Conservation (phyloP, 805 yeast species). For the Wickerhamomyces canadensis region DNA sequence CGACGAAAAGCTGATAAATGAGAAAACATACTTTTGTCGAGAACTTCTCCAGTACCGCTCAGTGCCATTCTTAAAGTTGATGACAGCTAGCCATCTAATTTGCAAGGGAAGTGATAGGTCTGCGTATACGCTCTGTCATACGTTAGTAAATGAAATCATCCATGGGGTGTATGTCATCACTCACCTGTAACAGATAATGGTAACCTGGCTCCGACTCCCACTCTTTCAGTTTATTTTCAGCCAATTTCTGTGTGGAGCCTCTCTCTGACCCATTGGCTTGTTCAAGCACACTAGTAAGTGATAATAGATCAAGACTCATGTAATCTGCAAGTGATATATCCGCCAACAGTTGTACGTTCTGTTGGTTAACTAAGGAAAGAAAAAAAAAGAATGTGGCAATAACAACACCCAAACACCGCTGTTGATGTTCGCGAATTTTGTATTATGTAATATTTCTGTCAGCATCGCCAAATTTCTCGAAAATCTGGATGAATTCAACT, state of each 20-base stretch:
- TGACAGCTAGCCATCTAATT: conserved; percentile 80
- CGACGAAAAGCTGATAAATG: too few species aligned
- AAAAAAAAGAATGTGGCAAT: too few species aligned
- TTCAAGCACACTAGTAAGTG: conserved; percentile 30
- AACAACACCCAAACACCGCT: too few species aligned
- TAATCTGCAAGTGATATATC: too few species aligned
- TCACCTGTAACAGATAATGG: conserved; percentile 47
- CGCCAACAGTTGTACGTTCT: too few species aligned
- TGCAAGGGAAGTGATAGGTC: conserved; percentile 56
- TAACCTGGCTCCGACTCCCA: conserved; percentile 68
- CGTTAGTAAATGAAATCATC: conserved; percentile 8
- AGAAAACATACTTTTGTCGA: conserved; percentile 38
- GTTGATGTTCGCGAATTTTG: too few species aligned
- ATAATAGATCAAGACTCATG: conserved; percentile 11
- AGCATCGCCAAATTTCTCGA: too few species aligned
- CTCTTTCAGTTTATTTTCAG: conserved; percentile 60
- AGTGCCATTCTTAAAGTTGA: conserved; percentile 82
- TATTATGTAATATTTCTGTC: too few species aligned
- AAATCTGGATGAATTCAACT: too few species aligned
- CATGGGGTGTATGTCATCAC: too few species aligned
- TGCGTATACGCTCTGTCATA: conserved; percentile 45
- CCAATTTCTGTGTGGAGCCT: conserved; percentile 48
- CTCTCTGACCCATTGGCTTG: conserved; percentile 48
- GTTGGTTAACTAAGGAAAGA: too few species aligned
- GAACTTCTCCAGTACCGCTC: conserved; percentile 81